Percentiles rank a stretch among this genome's conserved stretches.
Evolutionary conservation across 2,329 filamentous ascomycete species (phyloP).

Genomic region (Fusarium tupiense): DNA sequence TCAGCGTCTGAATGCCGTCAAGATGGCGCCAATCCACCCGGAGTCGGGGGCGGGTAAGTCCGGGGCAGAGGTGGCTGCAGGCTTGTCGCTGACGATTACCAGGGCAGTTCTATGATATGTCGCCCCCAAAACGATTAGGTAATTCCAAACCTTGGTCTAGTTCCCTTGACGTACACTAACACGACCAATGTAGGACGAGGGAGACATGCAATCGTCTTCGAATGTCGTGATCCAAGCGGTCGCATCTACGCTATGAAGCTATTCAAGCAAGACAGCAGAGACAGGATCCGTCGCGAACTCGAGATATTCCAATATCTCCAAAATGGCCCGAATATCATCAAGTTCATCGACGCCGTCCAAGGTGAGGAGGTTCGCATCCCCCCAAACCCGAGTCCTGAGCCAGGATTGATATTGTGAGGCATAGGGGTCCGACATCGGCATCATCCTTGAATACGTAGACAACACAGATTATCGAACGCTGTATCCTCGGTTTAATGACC

Average conservation of each 20-base stretch:
- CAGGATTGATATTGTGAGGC: accelerated
- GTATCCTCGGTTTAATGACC: neutral
- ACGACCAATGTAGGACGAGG: neutral
- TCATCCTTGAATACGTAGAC: constrained; percentile 16
- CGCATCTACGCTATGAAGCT: constrained; percentile 17
- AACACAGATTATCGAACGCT: constrained; percentile 2
- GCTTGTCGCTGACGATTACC: neutral
- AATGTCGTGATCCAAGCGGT: neutral
- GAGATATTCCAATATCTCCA: neutral
- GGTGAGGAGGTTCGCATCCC: neutral
- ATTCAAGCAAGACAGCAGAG: constrained; percentile 2
- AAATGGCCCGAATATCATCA: neutral
- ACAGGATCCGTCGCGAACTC: constrained; percentile 1
- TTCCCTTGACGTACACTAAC: neutral
- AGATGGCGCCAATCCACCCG: constrained; percentile 5
- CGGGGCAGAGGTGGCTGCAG: accelerated
- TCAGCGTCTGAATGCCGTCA: neutral
- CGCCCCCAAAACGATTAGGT: constrained; percentile 3
- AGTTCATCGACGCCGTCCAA: constrained; percentile 4
- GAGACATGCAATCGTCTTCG: constrained; percentile 10
- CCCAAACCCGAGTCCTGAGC: neutral
- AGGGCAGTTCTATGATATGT: constrained; percentile 13
- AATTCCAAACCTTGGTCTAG: accelerated
- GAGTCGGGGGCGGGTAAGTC: neutral
- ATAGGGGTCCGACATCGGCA: constrained; percentile 7